Percentiles rank a stretch among this genome's conserved stretches.
phyloP scores from a whole-genome alignment of 306 rosid species.

The Abrus pulchellus region DNA sequence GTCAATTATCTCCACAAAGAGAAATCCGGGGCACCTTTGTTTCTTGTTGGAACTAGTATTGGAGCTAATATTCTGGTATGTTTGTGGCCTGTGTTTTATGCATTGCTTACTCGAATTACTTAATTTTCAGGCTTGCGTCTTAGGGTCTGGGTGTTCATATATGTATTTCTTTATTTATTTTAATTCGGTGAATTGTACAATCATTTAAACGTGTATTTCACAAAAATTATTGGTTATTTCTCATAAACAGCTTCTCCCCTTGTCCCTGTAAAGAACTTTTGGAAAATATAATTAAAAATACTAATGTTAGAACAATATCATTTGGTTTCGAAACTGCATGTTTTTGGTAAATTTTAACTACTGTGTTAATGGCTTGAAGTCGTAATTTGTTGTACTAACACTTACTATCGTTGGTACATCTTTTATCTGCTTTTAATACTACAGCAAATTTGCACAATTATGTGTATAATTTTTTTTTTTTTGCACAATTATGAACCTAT shows the following conservation, averaged over 20 bases:
- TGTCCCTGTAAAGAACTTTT: not conserved
- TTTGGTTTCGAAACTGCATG: constrained; percentile 9
- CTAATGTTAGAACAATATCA: not conserved
- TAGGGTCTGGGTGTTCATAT: not conserved
- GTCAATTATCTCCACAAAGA: constrained; percentile 73
- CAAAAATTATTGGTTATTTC: too few relatives aligned
- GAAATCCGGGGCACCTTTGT: constrained; percentile 74
- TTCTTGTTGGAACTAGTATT: constrained; percentile 85
- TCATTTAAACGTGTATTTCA: not conserved
- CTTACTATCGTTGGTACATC: constrained; percentile 10
- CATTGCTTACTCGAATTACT: constrained; percentile 18
- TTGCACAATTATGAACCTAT: constrained; percentile 8
- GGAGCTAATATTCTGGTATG: constrained; percentile 94
- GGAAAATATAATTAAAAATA: too few relatives aligned
- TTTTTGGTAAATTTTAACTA: constrained; percentile 18
- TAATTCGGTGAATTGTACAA: not conserved
- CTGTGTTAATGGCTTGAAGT: constrained; percentile 4
- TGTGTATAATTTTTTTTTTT: not conserved
- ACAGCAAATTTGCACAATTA: not conserved
- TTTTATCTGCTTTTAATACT: constrained; percentile 22
- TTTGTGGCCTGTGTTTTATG: constrained; percentile 39
- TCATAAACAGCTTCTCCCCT: too few relatives aligned
- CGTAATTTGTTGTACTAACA: not conserved
- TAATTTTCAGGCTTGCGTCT: constrained; percentile 16
- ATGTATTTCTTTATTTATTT: not conserved